phyloP scores from a whole-genome alignment of 768 basidiomycete species.

The Russula emetica region DNA sequence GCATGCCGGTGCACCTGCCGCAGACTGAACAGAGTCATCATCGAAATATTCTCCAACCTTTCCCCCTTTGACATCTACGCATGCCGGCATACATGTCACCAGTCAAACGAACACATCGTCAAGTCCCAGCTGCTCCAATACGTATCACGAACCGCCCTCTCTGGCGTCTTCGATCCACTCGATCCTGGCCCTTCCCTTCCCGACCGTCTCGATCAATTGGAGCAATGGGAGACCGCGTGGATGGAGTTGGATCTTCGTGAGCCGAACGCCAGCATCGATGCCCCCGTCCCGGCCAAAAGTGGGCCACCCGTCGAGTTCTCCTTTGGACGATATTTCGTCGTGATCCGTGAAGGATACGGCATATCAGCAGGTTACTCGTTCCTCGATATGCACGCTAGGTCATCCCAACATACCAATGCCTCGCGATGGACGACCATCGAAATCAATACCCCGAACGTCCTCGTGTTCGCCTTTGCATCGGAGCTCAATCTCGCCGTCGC shows the following conservation, averaged over 20 bases:
- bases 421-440: constrained; percentile 12
- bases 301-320: background rate
- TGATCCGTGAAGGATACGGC: constrained; percentile 8
- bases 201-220: background rate
- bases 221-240: constrained; percentile 9
- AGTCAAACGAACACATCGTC: too few relatives aligned
- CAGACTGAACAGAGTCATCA: constrained; percentile 3
- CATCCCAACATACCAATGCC: background rate
- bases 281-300: background rate
- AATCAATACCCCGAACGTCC: constrained; percentile 4
- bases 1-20: background rate
- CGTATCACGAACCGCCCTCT: constrained; percentile 4
- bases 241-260: constrained; percentile 3
- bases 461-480: constrained; percentile 17
- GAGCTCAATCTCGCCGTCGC: constrained; percentile 15
- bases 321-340: constrained; percentile 12
- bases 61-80: too few relatives aligned
- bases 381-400: constrained; percentile 2
- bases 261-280: background rate
- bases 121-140: constrained; percentile 8
- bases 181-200: constrained; percentile 6
- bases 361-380: constrained; percentile 5
- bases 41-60: too few relatives aligned
- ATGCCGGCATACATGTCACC: too few relatives aligned
- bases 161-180: constrained; percentile 19